A percentile compares a stretch with the other conserved stretches of the same genome.
These are phyloP conservation scores for Pichia thaimueangensis DNA, from an alignment of 805 yeast genomes.

Conservation along the genomic window DNA sequence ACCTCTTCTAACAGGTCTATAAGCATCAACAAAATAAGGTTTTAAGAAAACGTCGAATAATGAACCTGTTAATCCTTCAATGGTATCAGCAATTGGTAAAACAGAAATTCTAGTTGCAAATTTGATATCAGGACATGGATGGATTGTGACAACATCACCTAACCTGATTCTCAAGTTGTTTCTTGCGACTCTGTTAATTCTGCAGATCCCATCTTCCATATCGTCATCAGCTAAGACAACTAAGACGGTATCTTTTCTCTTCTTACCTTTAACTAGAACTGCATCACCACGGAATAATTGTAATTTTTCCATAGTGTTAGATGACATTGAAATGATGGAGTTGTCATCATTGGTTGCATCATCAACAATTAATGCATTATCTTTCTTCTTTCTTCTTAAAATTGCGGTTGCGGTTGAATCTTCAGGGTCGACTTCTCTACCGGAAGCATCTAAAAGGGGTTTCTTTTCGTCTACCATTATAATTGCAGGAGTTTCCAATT, in stretches of 20 bases:
- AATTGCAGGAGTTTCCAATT: too few relatives aligned
- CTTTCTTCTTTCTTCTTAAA: constrained; percentile 95
- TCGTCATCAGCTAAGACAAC: constrained; percentile 96
- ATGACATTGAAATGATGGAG: constrained; percentile 91
- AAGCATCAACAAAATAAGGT: constrained; percentile 98
- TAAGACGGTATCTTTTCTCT: constrained; percentile 94
- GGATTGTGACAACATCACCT: constrained; percentile 87
- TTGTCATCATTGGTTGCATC: constrained; percentile 97
- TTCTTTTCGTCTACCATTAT: constrained; percentile 25
- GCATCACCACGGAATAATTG: constrained; percentile 98
- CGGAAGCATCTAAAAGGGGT: constrained; percentile 34
- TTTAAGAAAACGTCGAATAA: constrained; percentile 92
- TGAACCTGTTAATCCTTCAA: constrained; percentile 96
- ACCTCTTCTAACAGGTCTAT: constrained; percentile 97
- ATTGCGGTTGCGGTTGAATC: constrained; percentile 89
- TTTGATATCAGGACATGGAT: constrained; percentile 97
- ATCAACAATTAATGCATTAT: constrained; percentile 86
- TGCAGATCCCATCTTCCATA: constrained; percentile 89
- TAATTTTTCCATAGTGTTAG: constrained; percentile 89
- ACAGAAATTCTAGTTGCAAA: constrained; percentile 93
- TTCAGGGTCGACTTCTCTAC: constrained; percentile 29
- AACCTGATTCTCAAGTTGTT: constrained; percentile 89
- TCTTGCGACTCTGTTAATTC: constrained; percentile 93
- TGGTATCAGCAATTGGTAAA: constrained; percentile 95
- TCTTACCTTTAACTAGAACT: constrained; percentile 94